Evolutionary conservation across 371 early-diverging fungal genomes (phyloP).

Genomic region (Saksenaea oblongispora): DNA sequence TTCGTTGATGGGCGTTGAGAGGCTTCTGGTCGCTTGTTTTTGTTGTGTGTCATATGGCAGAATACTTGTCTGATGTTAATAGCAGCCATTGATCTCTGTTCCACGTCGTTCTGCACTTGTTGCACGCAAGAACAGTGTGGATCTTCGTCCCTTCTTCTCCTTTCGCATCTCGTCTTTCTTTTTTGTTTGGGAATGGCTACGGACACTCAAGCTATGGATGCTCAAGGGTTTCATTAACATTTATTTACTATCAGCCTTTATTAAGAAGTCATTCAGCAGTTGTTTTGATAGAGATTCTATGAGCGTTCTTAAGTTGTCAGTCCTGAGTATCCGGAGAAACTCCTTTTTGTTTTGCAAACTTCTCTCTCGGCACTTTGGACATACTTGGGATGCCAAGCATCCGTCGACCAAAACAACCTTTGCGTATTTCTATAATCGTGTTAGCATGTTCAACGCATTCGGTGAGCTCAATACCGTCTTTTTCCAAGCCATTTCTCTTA

Average conservation of each 20-base stretch:
- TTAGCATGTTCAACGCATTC: neutral
- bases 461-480: neutral
- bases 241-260: too few relatives aligned
- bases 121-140: neutral
- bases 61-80: too few relatives aligned
- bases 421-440: too few relatives aligned
- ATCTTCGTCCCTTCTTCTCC: neutral
- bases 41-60: too few relatives aligned
- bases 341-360: too few relatives aligned
- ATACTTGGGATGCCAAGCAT: constrained; percentile 1
- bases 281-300: too few relatives aligned
- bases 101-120: neutral
- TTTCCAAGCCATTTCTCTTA: neutral
- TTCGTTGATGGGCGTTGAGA: neutral
- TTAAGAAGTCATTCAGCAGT: too few relatives aligned
- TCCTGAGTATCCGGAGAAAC: too few relatives aligned
- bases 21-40: neutral
- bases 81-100: neutral
- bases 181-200: too few relatives aligned
- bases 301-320: too few relatives aligned
- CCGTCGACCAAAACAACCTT: neutral
- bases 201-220: too few relatives aligned
- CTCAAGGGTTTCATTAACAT: too few relatives aligned
- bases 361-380: neutral
- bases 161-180: neutral